Base-by-base conservation (phyloP, 2,329 filamentous ascomycete species). In the Neocucurbitaria cava region DNA sequence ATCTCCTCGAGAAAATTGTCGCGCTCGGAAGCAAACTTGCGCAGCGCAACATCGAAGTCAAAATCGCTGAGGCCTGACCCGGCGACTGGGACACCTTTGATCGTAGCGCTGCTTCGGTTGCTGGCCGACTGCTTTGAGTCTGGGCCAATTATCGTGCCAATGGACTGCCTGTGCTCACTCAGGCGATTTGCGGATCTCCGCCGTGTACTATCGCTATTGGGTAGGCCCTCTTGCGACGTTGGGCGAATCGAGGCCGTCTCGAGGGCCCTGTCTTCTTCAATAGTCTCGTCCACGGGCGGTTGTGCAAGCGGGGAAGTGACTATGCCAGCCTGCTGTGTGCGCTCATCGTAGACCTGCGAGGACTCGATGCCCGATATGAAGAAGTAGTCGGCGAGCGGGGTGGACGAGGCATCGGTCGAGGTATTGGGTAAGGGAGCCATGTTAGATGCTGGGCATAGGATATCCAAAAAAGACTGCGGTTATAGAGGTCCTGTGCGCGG, bases 1-100 rank as follows among this genome's bases (percentile, higher is more conserved):
- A 98, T 84, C 74, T 99, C 95, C 61, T 96, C 91, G 47, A 98
- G 81, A 69, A 99, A 99, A 56, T 89, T 89, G 68, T 99, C 95
- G 61, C 95, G 85, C 79, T 98, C 94, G n/a, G 89, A 89, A 41
- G 95, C 92, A 75, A 99, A 99, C 78, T 97, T 98, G 69, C 92
- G 81, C 64, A 99, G 82, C 23, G 95, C 94, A 70, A 90, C 88
- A 73, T 98, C 95, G 69, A 99, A 99, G 75, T 98, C 95, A 69
- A 91, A 92, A 71, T 96, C 92, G 53, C 78, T 85, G 26, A 86
- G 76, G 13, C 74, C 77, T 4, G 75, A 73, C 18, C 70, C 75
- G 49, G 76, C 78, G 51, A 73, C 45, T 51, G 76, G 75, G 20
- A 78, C 50, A 45, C 74, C 79, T 64, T 82, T 84, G 68, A 89